Conservation (phyloP, 352 stramenopile species). For the Phytophthora citricola region DNA sequence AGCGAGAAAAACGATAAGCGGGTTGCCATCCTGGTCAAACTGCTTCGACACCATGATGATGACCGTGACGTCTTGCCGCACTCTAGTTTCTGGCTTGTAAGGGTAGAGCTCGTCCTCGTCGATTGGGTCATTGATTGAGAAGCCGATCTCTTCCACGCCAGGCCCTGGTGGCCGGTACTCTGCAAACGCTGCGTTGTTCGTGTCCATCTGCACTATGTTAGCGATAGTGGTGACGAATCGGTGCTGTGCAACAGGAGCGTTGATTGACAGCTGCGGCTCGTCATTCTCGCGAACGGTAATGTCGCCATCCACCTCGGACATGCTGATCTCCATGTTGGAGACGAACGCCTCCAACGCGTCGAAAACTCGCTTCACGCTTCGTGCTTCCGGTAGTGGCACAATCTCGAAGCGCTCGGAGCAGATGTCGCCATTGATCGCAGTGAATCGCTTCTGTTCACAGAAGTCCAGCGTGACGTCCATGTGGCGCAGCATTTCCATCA, state of each 20-base stretch:
- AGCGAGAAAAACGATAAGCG: conserved; percentile 35
- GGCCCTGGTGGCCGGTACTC: conserved; percentile 24
- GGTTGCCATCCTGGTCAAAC: conserved; percentile 20
- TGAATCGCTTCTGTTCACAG: conserved; percentile 47
- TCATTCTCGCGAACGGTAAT: conserved; percentile 54
- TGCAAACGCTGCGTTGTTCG: conserved; percentile 45
- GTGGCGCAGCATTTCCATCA: conserved; percentile 42
- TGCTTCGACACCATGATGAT: conserved; percentile 31
- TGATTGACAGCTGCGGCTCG: conserved; percentile 16
- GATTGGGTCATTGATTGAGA: conserved; percentile 47
- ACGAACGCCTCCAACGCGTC: conserved; percentile 45
- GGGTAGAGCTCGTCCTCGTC: conserved; percentile 60
- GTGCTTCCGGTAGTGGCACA: conserved; percentile 27
- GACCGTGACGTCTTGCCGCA: conserved; percentile 43
- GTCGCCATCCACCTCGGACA: conserved; percentile 46
- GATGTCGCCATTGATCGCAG: conserved; percentile 41
- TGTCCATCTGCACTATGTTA: conserved; percentile 39
- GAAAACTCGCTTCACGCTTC: conserved; percentile 40
- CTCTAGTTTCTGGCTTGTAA: conserved; percentile 37
- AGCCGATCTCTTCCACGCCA: conserved; percentile 30
- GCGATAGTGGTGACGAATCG: conserved; percentile 38
- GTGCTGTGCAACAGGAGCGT: conserved; percentile 25
- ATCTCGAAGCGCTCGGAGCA: conserved; percentile 53
- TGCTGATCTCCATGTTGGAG: conserved; percentile 48
- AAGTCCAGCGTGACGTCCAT: conserved; percentile 46